Conservation (phyloP, 2,329 filamentous ascomycete species). For the Phaeosphaeriaceae sp. region DNA sequence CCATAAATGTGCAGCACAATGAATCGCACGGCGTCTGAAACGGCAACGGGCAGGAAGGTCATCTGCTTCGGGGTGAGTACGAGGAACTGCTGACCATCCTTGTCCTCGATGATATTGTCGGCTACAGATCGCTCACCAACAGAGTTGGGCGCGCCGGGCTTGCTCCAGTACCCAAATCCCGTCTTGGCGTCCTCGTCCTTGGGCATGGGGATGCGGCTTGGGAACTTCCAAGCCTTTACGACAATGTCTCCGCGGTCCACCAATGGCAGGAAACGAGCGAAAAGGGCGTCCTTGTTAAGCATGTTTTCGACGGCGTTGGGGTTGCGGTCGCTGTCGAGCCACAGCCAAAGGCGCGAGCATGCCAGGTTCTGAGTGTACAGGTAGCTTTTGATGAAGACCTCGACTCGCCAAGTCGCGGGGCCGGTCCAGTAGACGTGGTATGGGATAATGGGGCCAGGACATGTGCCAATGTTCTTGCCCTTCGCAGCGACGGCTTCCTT, state of each 20-base stretch:
- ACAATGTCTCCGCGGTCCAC: conserved; percentile 61
- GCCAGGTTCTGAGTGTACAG: conserved; percentile 64
- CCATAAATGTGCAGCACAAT: conserved; percentile 62
- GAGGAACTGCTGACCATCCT: conserved; percentile 60
- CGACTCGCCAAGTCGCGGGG: conserved; percentile 63
- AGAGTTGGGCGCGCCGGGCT: conserved; percentile 52
- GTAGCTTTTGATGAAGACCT: conserved; percentile 64
- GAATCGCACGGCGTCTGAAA: conserved; percentile 63
- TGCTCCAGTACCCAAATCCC: conserved; percentile 59
- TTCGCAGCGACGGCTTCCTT: conserved; percentile 46
- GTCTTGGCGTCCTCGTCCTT: conserved; percentile 57
- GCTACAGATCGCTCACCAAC: conserved; percentile 54
- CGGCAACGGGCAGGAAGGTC: conserved; percentile 65
- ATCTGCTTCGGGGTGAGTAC: conserved; percentile 62
- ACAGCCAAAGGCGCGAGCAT: conserved; percentile 61
- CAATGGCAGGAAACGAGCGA: conserved; percentile 61
- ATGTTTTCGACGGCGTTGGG: conserved; percentile 60
- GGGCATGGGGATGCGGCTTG: conserved; percentile 59
- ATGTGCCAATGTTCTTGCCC: conserved; percentile 55
- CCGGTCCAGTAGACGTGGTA: conserved; percentile 66
- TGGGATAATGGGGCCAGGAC: conserved; percentile 62
- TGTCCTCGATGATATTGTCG: conserved; percentile 60
- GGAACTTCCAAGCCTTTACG: conserved; percentile 62
- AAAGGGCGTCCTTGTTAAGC: conserved; percentile 59
- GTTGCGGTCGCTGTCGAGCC: conserved; percentile 62